Base-by-base conservation (phyloP, 148 eudicot species). In the Heliamphora exappendiculata region DNA sequence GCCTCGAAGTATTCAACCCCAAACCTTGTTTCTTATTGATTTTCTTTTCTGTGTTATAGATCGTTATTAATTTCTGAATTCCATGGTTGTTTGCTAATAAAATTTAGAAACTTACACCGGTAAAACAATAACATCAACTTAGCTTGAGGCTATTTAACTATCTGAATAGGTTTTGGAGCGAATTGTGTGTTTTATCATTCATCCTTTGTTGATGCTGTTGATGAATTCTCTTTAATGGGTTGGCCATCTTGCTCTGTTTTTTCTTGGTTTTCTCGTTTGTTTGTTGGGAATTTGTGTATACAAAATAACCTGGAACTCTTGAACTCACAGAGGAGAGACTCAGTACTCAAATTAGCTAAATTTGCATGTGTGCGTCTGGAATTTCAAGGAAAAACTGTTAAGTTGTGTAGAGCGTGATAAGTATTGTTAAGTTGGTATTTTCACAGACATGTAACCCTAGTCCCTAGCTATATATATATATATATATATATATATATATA, bases 1-100 rank as follows among this genome's bases (percentile, higher is more conserved):
- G 70, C 57, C 96, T 95, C 41, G 85, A 92, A 77, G 99, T 92
- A 85, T 11, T 54, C 12, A 22, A 29, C 34, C 47, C 49, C 53
- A 1, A 20, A 39, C 34, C 65, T 54, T 78, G 17, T 28, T 51
- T 20, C 19, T 17, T 22, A 22, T 45, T 69, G 12, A 14, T 33
- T 29, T 29, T 12, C 14, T 36, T 66, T 51, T 17, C 4, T 55
- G 54, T 69, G 28, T 60, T 75, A 7, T 51, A 20, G 36, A n/a
- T 51, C 17, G 42, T 8, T 36, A n/a, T n/a, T n/a, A n/a, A n/a
- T n/a, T n/a, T n/a, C n/a, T n/a, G n/a, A n/a, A n/a, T n/a, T n/a
- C n/a, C n/a, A 45, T 64, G 76, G 47, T 53, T 75, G 72, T 76
- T 58, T 53, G 60, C 47, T 31, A 45, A 19, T 29, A 68, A 51